phyloP scores from a whole-genome alignment of 2,329 filamentous ascomycete species.

The Rhynchosporium secalis region DNA sequence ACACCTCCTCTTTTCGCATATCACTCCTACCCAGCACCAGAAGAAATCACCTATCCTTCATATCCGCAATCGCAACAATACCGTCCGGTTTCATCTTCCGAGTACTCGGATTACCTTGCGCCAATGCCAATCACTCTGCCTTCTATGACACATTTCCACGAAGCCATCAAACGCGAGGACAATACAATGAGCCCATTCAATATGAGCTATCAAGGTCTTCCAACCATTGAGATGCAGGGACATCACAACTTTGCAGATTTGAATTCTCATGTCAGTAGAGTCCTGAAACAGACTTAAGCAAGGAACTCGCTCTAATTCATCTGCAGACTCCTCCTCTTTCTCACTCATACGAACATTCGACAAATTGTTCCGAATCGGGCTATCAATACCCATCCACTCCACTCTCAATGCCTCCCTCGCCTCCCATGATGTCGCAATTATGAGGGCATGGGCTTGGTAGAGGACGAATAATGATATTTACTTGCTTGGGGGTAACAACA shows the following conservation, averaged over 20 bases:
- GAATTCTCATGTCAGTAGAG: constrained; percentile 73
- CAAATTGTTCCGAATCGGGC: constrained; percentile 60
- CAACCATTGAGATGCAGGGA: constrained; percentile 62
- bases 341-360: constrained; percentile 69
- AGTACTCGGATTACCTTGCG: constrained; percentile 57
- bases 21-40: constrained; percentile 65
- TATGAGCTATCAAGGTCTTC: constrained; percentile 64
- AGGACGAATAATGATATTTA: constrained; percentile 19
- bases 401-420: constrained; percentile 71
- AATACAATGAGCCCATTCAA: constrained; percentile 61
- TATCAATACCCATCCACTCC: constrained; percentile 69
- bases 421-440: constrained; percentile 48
- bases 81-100: constrained; percentile 48
- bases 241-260: constrained; percentile 64
- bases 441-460: constrained; percentile 23
- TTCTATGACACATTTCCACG: constrained; percentile 62
- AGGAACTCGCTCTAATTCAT: constrained; percentile 9
- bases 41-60: constrained; percentile 61
- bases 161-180: constrained; percentile 68
- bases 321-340: constrained; percentile 73
- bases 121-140: constrained; percentile 61
- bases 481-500: constrained; percentile 27
- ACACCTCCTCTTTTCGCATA: constrained; percentile 71
- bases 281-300: background rate
- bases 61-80: constrained; percentile 58